These are phyloP conservation scores for Triangularia verruculosa DNA, from an alignment of 2,329 filamentous ascomycete species.

Conservation along the genomic window DNA sequence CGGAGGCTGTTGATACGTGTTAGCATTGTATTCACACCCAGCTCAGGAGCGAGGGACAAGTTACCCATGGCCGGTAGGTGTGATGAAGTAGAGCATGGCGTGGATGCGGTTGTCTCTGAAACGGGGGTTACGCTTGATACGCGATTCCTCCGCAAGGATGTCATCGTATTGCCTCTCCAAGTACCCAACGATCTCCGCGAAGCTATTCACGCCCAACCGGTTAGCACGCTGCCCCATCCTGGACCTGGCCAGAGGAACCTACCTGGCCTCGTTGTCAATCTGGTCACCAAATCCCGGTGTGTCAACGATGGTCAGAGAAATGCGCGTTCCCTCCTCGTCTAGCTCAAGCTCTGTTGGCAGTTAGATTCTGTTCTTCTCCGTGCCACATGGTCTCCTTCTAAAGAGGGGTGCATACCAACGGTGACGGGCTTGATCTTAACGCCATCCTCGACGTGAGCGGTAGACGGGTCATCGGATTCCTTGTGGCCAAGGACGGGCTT, in stretches of 20 bases:
- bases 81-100: slow-evolving; percentile 98
- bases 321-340: slow-evolving; percentile 96
- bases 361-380: slow-evolving; percentile 5
- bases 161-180: slow-evolving; percentile 99
- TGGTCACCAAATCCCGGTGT: slow-evolving; percentile 98
- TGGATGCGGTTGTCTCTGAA: slow-evolving; percentile 99
- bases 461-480: slow-evolving; percentile 85
- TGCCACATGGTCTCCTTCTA: neutral
- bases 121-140: slow-evolving; percentile 99
- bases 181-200: slow-evolving; percentile 96
- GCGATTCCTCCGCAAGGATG: slow-evolving; percentile 97
- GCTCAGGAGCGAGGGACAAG: neutral
- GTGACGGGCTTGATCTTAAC: slow-evolving; percentile 99
- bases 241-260: slow-evolving; percentile 31
- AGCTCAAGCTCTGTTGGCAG: slow-evolving; percentile 73
- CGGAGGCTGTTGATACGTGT: slow-evolving; percentile 63
- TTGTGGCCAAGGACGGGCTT: slow-evolving; percentile 88
- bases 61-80: slow-evolving; percentile 91
- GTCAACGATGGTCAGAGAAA: slow-evolving; percentile 97
- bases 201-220: slow-evolving; percentile 52
- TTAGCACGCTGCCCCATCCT: neutral
- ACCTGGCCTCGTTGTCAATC: slow-evolving; percentile 99
- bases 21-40: slow-evolving; percentile 21
- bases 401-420: slow-evolving; percentile 65
- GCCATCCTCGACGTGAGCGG: slow-evolving; percentile 90